These are phyloP conservation scores for Yamadazyma songkhlaensis DNA, from an alignment of 1,139 yeast species.

Conservation along the genomic window DNA sequence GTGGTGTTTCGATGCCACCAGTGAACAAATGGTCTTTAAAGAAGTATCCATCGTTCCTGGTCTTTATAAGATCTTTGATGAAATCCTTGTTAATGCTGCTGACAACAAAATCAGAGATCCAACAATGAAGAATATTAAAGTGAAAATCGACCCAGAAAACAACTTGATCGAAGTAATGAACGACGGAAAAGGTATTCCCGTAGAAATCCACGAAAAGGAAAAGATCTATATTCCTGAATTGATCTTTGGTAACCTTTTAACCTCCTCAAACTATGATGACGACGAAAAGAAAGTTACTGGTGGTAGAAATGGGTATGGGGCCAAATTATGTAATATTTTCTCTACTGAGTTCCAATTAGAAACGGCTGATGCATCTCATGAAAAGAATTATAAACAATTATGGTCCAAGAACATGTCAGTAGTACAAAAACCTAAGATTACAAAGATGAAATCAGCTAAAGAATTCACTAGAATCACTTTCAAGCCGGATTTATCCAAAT, in stretches of 20 bases:
- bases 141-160: constrained; percentile 70
- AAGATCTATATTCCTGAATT: constrained; percentile 92
- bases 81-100: constrained; percentile 96
- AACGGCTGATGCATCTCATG: constrained; percentile 75
- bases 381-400: constrained; percentile 67
- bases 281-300: constrained; percentile 95
- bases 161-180: constrained; percentile 79
- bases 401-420: constrained; percentile 88
- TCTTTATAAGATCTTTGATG: constrained; percentile 93
- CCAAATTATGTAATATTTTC: constrained; percentile 85
- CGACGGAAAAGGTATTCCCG: constrained; percentile 95
- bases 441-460: constrained; percentile 53
- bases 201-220: constrained; percentile 90
- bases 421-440: constrained; percentile 74
- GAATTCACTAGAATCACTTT: constrained; percentile 89
- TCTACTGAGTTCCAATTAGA: constrained; percentile 85
- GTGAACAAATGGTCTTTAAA: constrained; percentile 69
- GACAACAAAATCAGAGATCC: constrained; percentile 97
- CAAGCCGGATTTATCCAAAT: constrained; percentile 82
- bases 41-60: constrained; percentile 90
- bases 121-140: constrained; percentile 79
- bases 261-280: constrained; percentile 96
- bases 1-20: constrained; percentile 79
- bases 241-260: constrained; percentile 91
- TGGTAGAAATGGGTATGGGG: constrained; percentile 99